Percentiles rank a stretch among this genome's conserved stretches.
These are phyloP conservation scores for Yamadazyma blattariae DNA, from an alignment of 1,139 yeast species.

Conservation along the genomic window DNA sequence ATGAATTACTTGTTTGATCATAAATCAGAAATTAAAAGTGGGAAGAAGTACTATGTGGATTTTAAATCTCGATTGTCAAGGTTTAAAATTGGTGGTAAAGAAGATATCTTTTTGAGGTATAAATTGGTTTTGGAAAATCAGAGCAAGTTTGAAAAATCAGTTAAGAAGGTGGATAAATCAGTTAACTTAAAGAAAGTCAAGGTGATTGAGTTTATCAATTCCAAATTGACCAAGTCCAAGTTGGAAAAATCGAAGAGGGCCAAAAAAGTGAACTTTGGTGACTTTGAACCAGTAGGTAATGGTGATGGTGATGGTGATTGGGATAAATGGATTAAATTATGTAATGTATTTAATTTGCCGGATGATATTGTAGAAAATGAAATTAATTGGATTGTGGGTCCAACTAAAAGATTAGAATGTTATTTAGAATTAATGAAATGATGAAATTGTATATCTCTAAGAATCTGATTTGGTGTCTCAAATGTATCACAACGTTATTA, in stretches of 20 bases:
- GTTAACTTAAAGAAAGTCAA: constrained; percentile 29
- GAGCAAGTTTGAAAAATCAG: constrained; percentile 10
- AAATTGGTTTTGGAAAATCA: constrained; percentile 11
- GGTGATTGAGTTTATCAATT: constrained; percentile 19
- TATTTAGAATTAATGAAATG: too few species aligned
- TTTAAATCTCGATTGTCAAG: constrained; percentile 16
- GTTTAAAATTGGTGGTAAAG: constrained; percentile 9
- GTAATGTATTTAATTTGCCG: constrained; percentile 22
- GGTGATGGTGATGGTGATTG: constrained; percentile 14
- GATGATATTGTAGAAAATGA: constrained; percentile 24
- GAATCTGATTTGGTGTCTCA: too few species aligned
- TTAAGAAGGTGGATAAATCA: constrained; percentile 10
- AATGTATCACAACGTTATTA: too few species aligned
- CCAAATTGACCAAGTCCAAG: constrained; percentile 2
- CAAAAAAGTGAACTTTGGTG: too few species aligned
- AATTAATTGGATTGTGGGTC: constrained; percentile 41
- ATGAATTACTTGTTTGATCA: constrained; percentile 26
- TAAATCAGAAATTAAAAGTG: constrained; percentile 29
- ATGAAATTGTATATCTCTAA: too few species aligned
- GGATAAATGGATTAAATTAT: constrained; percentile 30
- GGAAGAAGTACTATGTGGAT: constrained; percentile 25
- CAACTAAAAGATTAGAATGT: constrained; percentile 34
- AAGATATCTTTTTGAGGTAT: constrained; percentile 11
- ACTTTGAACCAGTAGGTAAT: too few species aligned
- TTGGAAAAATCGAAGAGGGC: too few species aligned